phyloP scores from a whole-genome alignment of 148 eudicot genomes.

The Rhododendron kiyosumense region DNA sequence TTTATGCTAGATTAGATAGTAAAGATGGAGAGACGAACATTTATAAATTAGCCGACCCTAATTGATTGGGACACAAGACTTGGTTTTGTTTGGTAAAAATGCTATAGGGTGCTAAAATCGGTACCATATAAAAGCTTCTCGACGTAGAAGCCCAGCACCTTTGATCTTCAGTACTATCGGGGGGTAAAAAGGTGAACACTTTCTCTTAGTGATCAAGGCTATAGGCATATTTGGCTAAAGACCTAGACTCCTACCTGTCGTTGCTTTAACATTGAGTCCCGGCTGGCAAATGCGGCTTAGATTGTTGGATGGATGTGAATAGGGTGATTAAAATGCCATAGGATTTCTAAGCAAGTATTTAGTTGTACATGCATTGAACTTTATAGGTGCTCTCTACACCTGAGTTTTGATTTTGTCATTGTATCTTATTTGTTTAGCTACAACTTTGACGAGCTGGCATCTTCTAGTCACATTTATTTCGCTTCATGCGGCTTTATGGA shows the following conservation, averaged over 20 bases:
- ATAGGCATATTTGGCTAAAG: background rate
- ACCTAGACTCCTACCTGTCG: background rate
- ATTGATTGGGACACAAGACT: no score
- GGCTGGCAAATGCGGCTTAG: background rate
- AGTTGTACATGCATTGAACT: background rate
- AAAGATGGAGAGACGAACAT: no score
- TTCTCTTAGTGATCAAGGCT: background rate
- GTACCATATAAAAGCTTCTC: background rate
- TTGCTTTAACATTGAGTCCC: background rate
- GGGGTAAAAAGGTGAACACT: background rate
- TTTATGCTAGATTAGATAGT: no score
- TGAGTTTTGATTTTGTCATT: background rate
- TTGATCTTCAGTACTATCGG: background rate
- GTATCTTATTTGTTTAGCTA: conserved; percentile 37
- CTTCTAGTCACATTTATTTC: conserved; percentile 66
- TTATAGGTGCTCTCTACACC: background rate
- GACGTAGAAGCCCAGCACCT: background rate
- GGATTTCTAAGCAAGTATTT: background rate
- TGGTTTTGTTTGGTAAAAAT: no score
- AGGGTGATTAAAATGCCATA: background rate
- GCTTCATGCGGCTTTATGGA: conserved; percentile 63
- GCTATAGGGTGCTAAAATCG: background rate
- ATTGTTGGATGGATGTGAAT: background rate
- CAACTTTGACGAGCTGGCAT: conserved; percentile 96
- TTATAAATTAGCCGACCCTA: no score